Evolutionary conservation across 163 green algal genomes (phyloP), one percentile per base, ranked within the genome.

Genomic region (Trebouxia gelatinosa): DNA sequence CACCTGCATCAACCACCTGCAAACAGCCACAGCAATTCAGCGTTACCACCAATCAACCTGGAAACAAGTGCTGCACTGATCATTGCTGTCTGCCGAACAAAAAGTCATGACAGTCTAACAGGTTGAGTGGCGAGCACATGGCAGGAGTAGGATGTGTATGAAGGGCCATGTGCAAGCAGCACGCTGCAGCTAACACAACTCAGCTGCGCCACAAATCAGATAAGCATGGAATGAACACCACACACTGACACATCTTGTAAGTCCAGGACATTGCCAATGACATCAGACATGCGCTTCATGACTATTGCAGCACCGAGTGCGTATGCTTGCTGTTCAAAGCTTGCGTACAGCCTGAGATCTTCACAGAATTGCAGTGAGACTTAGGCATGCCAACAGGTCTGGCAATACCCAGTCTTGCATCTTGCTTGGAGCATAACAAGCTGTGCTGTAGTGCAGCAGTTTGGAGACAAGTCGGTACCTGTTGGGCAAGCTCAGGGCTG

Each of bases 401-500:
- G 43, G 43, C 43, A 54, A 13, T 23, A 54, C 13, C 43, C 9
- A 54, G 11, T 54, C 13, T 54, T 23, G 43, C 11, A 9, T 23
- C 43, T 54, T 13, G 13, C 9, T 9, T 54, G 43, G 43, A 23
- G 43, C 9, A 9, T 54, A 54, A 54, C 43, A 54, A 23, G 9
- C 13, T 9, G 13, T 54, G 43, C 13, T 54, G 43, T 54, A 54
- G n/a, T n/a, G n/a, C n/a, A n/a, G n/a, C 43, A 13, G 43, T 23
- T 54, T 54, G 43, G 11, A 54, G 13, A 54, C 43, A 54, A 23
- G 43, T 54, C 13, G 43, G 43, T 54, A 91, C 81, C 72, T 92
- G 78, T 77, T 94, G 89, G 0, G 93, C 91, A 39, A 97, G 85
- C 66, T 96, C 89, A 6, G 85, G 74, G 57, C 90, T 94, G 82